Percentiles rank a stretch among this genome's conserved stretches.
These are phyloP conservation scores for Saccharomyces eubayanus DNA, from an alignment of 805 yeast species.

Conservation along the genomic window DNA sequence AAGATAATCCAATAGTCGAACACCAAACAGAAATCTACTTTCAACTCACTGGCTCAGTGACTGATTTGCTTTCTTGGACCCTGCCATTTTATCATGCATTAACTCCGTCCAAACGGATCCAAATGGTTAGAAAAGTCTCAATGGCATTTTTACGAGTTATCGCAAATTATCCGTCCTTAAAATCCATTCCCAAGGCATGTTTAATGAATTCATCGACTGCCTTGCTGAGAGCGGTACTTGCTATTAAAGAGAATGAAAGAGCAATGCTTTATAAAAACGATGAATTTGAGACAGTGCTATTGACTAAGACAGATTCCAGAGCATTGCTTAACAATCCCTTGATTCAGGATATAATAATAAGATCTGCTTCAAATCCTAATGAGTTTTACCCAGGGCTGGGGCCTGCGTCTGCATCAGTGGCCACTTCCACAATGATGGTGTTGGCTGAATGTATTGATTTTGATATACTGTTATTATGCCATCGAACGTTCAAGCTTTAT, in stretches of 20 bases:
- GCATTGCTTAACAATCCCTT: constrained; percentile 35
- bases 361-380: constrained; percentile 27
- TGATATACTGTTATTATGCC: constrained; percentile 40
- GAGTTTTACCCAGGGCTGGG: constrained; percentile 25
- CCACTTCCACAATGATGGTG: constrained; percentile 32
- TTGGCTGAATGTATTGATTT: constrained; percentile 37
- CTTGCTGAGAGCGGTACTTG: constrained; percentile 25
- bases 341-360: constrained; percentile 28
- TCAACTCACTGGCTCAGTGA: constrained; percentile 26
- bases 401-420: constrained; percentile 25
- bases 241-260: constrained; percentile 25
- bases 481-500: constrained; percentile 33
- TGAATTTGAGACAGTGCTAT: constrained; percentile 32
- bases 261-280: constrained; percentile 21
- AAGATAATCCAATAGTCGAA: constrained; percentile 21
- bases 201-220: constrained; percentile 33
- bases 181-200: constrained; percentile 27
- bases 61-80: constrained; percentile 52
- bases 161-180: constrained; percentile 22
- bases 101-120: constrained; percentile 42
- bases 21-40: constrained; percentile 26
- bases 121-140: constrained; percentile 45
- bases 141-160: constrained; percentile 38
- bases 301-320: constrained; percentile 44
- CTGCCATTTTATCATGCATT: constrained; percentile 37